phyloP scores from a whole-genome alignment of 352 stramenopile species.

The Halophytophthora batemanensis region DNA sequence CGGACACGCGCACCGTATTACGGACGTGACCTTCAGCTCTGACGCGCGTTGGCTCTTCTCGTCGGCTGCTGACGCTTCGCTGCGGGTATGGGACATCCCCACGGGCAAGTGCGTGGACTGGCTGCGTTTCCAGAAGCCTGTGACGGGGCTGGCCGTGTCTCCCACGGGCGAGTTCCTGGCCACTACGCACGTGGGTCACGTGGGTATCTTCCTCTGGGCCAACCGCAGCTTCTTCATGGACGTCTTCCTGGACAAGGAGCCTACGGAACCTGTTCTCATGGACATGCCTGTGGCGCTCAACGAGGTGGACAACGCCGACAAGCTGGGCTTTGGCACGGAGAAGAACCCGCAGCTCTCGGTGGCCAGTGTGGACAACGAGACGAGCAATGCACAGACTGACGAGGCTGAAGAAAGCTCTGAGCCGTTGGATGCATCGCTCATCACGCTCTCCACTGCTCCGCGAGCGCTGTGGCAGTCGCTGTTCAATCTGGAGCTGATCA shows the following conservation, averaged over 20 bases:
- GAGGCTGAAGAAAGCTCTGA: constrained; percentile 32
- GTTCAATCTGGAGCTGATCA: constrained; percentile 93
- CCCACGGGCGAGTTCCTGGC: constrained; percentile 95
- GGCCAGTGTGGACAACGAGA: constrained; percentile 33
- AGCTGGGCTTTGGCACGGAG: constrained; percentile 50
- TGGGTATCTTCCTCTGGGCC: constrained; percentile 95
- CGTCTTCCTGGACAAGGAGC: constrained; percentile 80
- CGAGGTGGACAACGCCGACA: constrained; percentile 72
- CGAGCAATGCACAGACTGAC: constrained; percentile 41
- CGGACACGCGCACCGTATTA: constrained; percentile 81
- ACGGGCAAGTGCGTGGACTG: constrained; percentile 95
- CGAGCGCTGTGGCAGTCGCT: constrained; percentile 89
- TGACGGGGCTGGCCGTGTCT: constrained; percentile 91
- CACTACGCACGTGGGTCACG: constrained; percentile 90
- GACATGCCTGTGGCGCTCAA: constrained; percentile 90
- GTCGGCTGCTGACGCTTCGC: constrained; percentile 80
- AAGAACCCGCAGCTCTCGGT: constrained; percentile 45
- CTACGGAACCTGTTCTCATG: constrained; percentile 78
- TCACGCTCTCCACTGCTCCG: constrained; percentile 75
- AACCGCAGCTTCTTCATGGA: constrained; percentile 93
- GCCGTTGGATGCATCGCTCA: constrained; percentile 57
- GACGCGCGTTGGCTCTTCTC: constrained; percentile 90
- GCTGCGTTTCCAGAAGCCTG: constrained; percentile 90
- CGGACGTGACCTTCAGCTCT: constrained; percentile 86
- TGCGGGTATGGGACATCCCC: constrained; percentile 94